These are phyloP conservation scores for Saturnispora zaruensis DNA, from an alignment of 805 yeast genomes.

Conservation along the genomic window DNA sequence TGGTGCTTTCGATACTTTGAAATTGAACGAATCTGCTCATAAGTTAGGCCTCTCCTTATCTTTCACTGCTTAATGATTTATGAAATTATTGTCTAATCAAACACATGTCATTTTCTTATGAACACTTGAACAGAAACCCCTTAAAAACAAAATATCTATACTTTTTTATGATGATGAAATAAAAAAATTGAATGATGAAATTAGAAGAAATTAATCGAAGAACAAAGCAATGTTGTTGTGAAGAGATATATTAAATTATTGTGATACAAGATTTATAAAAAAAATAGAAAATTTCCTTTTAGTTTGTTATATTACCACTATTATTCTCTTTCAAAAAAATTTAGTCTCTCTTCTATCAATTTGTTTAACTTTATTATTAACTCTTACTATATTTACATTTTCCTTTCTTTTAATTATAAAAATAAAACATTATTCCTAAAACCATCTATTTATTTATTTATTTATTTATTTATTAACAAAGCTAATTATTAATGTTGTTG, in stretches of 20 bases:
- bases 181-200: background rate
- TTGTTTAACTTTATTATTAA: background rate
- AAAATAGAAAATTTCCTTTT: too few relatives aligned
- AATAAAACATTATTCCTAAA: background rate
- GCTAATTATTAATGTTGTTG: background rate
- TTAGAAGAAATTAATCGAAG: too few relatives aligned
- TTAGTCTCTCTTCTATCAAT: background rate
- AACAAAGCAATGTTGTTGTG: background rate
- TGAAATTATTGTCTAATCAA: background rate
- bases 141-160: too few relatives aligned
- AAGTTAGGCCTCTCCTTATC: slow-evolving; percentile 93
- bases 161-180: background rate
- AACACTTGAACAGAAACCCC: background rate
- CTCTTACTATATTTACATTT: background rate
- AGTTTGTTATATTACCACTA: background rate
- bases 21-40: slow-evolving; percentile 94
- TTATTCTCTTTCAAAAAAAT: background rate
- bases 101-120: background rate
- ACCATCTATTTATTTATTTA: background rate
- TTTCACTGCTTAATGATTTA: slow-evolving; percentile 63
- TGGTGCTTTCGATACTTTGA: slow-evolving; percentile 92
- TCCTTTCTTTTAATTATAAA: background rate
- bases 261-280: background rate
- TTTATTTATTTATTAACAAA: background rate
- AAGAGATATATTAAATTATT: background rate